Conservation (phyloP, 495 filamentous ascomycete genomes). For the Aspergillus egyptiacus region DNA sequence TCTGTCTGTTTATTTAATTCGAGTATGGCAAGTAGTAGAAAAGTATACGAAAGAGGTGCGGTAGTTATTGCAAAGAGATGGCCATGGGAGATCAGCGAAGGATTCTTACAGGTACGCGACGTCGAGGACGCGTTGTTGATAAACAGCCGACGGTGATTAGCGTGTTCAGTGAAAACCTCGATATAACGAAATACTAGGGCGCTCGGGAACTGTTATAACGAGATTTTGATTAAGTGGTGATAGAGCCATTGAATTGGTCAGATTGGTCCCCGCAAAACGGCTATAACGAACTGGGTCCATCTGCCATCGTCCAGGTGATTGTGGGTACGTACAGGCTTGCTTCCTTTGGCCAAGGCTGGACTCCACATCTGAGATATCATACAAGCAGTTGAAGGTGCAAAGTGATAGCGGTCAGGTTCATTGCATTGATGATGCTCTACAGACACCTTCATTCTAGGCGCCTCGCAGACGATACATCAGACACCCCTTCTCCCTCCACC, state of each 20-base stretch:
- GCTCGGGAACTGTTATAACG: too few species aligned
- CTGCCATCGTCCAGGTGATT: too few species aligned
- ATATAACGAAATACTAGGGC: too few species aligned
- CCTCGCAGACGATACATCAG: slow-evolving; percentile 38
- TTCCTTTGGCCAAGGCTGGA: too few species aligned
- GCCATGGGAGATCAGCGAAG: not conserved
- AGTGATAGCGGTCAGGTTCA: too few species aligned
- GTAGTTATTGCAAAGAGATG: not conserved
- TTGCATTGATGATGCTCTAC: not conserved
- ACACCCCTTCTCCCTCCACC: slow-evolving; percentile 44
- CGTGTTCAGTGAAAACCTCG: not conserved
- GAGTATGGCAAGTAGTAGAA: not conserved
- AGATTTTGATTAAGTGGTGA: too few species aligned
- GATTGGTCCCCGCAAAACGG: not conserved
- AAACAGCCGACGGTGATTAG: not conserved
- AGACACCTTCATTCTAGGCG: slow-evolving; percentile 31
- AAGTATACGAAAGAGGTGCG: not conserved
- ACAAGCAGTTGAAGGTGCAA: not conserved
- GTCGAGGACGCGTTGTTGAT: not conserved
- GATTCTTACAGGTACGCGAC: not conserved
- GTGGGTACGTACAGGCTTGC: too few species aligned
- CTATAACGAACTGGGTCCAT: not conserved
- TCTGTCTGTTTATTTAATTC: not conserved
- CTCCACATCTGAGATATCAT: too few species aligned
- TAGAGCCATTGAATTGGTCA: too few species aligned